phyloP scores from a whole-genome alignment of 352 stramenopile species.

The Ophiocytium majus region DNA sequence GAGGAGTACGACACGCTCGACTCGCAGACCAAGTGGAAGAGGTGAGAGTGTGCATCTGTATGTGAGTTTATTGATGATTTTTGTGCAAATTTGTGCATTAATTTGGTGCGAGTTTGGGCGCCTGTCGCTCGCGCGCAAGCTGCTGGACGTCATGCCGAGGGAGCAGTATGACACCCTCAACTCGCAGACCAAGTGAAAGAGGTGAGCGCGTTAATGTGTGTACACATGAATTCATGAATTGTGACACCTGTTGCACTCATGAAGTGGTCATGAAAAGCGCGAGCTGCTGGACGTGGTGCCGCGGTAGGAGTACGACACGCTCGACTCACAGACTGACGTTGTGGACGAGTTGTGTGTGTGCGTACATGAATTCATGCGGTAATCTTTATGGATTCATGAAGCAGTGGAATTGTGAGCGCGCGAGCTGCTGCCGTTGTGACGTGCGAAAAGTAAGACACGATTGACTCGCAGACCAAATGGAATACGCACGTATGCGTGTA shows the following conservation, averaged over 20 bases:
- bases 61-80: too few relatives aligned
- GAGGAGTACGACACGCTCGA: constrained; percentile 85
- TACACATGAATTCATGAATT: too few relatives aligned
- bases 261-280: too few relatives aligned
- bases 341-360: constrained; percentile 76
- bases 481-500: constrained; percentile 62
- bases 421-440: constrained; percentile 77
- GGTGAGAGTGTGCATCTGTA: constrained; percentile 65
- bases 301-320: constrained; percentile 76
- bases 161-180: constrained; percentile 85
- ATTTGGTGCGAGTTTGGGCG: constrained; percentile 93
- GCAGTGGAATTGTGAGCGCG: constrained; percentile 85
- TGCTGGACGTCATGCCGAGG: constrained; percentile 72
- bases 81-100: too few relatives aligned
- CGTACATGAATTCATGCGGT: too few relatives aligned
- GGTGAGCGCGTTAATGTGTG: constrained; percentile 65
- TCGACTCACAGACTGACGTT: constrained; percentile 92
- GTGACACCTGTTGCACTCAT: constrained; percentile 90
- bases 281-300: constrained; percentile 77
- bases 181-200: constrained; percentile 88
- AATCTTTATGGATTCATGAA: too few relatives aligned
- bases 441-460: constrained; percentile 76
- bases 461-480: constrained; percentile 94
- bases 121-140: constrained; percentile 84
- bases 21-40: constrained; percentile 88